These are phyloP conservation scores for Bruguiera gymnorhiza DNA, from an alignment of 345 rosid genomes.

Conservation along the genomic window DNA sequence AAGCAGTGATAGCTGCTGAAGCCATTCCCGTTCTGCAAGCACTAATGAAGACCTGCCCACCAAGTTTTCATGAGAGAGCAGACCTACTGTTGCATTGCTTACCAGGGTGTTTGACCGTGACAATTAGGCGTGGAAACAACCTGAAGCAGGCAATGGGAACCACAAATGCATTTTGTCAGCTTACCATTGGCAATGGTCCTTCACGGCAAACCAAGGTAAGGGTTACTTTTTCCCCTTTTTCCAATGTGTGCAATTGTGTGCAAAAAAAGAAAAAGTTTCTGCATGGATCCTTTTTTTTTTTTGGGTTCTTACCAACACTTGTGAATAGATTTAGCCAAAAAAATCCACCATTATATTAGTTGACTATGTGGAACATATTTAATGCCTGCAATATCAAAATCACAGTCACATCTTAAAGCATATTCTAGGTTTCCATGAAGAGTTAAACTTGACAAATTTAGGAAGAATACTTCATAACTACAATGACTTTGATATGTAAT, in stretches of 20 bases:
- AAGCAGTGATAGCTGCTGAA: conserved; percentile 80
- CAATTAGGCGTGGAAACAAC: conserved; percentile 73
- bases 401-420: no score
- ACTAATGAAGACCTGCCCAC: conserved; percentile 82
- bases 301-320: no score
- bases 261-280: not conserved
- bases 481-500: no score
- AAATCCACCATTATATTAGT: no score
- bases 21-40: conserved; percentile 76
- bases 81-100: conserved; percentile 82
- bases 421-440: not conserved
- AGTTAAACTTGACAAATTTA: not conserved
- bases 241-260: not conserved
- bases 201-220: conserved; percentile 82
- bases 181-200: conserved; percentile 82
- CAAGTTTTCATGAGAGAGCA: conserved; percentile 79
- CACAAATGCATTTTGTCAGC: conserved; percentile 77
- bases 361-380: no score
- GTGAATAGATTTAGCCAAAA: no score
- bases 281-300: no score
- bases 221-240: not conserved
- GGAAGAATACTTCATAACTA: no score
- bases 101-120: conserved; percentile 85
- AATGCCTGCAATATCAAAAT: no score
- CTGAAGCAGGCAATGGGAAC: conserved; percentile 75